Evolutionary conservation across 129 eudicot genomes (phyloP), one percentile per base, ranked within the genome.

Genomic region (Kitagawia praeruptora): DNA sequence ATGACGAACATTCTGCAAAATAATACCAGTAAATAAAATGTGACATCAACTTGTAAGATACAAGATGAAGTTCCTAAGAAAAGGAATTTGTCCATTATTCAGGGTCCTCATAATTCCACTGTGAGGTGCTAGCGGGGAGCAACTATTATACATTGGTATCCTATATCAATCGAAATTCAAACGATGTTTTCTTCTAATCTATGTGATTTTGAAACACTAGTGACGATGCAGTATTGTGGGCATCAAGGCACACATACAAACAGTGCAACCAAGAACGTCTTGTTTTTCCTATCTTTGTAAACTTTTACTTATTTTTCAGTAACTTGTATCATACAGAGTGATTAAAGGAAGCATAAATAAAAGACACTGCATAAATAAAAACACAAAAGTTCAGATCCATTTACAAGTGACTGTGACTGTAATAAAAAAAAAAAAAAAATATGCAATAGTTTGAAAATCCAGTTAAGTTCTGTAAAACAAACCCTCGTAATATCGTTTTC

Each of bases 401-500:
- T 23, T 8, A 58, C 31, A 19, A 2, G 18, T 64, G 39, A 27
- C 19, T 9, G 70, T 9, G 1, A 27, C 70, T 8, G 8, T 5
- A 27, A 64, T 10, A 19, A 71, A 71, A 23, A 37, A 1, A 16
- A 40, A 64, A 25, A 19, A 71, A 71, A 23, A 37, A 1, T 37
- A 40, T 10, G 27, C 21, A 31, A 70, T 39, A 23, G n/a, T 19
- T 70, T 21, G 67, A 28, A 75, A 46, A 53, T 78, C 4, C 28
- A 42, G 21, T 21, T 15, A 42, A 47, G n/a, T 63, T 49, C 31
- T 12, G 6, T 14, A 78, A 8, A 49, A 82, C 81, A 45, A 61
- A 92, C 97, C 93, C 91, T 89, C 82, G 85, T 70, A 58, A 90
- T 90, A 70, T 92, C 97, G 31, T 72, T 73, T 81, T 92, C 97